These are phyloP conservation scores for Fraxinus nigra DNA, from an alignment of 305 asterid species.

Conservation along the genomic window DNA sequence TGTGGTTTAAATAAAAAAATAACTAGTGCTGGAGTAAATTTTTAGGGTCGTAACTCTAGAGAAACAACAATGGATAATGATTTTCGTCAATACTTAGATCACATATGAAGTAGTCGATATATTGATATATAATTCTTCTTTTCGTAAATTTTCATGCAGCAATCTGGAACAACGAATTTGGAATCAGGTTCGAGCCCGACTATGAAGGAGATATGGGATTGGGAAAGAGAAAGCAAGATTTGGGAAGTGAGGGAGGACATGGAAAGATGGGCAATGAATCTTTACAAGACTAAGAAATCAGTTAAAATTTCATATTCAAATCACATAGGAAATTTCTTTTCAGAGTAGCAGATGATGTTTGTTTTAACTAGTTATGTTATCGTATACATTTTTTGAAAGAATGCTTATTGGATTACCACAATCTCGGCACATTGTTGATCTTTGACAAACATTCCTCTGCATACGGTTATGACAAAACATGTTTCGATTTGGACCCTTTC, in stretches of 20 bases:
- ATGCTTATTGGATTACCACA: neutral
- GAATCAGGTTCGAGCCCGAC: conserved; percentile 2
- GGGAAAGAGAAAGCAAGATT: conserved; percentile 39
- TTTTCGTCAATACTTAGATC: neutral
- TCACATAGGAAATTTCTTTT: neutral
- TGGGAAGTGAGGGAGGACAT: conserved; percentile 40
- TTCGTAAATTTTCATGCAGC: neutral
- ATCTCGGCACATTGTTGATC: neutral
- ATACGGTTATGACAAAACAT: neutral
- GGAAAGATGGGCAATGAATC: conserved; percentile 28
- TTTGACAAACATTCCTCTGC: neutral
- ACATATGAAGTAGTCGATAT: neutral
- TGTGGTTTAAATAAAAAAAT: neutral
- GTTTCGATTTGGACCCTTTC: neutral
- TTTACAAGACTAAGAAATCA: conserved; percentile 4
- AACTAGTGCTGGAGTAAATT: neutral
- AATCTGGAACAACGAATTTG: neutral
- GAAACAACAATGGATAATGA: neutral
- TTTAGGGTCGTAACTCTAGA: neutral
- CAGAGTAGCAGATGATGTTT: neutral
- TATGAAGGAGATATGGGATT: conserved; percentile 29
- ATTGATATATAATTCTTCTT: neutral
- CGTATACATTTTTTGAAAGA: neutral
- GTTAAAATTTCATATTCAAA: neutral
- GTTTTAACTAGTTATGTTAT: neutral